Conservation (phyloP, 2,329 filamentous ascomycete species). For the Xylariales sp. region DNA sequence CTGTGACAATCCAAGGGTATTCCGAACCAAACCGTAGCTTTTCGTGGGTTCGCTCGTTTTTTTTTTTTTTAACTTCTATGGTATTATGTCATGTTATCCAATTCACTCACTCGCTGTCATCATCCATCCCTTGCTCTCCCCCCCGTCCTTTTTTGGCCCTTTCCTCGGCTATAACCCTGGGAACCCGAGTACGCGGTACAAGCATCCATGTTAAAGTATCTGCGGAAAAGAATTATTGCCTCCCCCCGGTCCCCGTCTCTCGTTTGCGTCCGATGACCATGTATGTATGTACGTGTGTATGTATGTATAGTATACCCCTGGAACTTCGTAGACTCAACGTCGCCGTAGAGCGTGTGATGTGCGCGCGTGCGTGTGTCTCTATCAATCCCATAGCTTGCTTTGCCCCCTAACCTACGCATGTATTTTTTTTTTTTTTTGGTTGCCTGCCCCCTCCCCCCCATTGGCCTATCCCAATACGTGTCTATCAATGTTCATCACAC, state of each 20-base stretch:
- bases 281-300: constrained; percentile 15
- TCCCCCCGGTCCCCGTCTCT: not conserved
- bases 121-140: not conserved
- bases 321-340: constrained; percentile 2
- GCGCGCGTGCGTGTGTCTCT: constrained; percentile 22
- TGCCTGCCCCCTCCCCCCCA: not conserved
- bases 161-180: constrained; percentile 13
- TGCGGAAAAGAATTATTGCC: not conserved
- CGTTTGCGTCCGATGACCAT: constrained; percentile 20
- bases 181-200: constrained; percentile 35
- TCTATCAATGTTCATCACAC: constrained; percentile 26
- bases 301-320: constrained; percentile 10
- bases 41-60: constrained; percentile 18
- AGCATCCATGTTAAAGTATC: constrained; percentile 6
- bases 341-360: constrained; percentile 16
- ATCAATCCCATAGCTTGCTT: constrained; percentile 24
- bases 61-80: too few relatives aligned
- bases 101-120: not conserved
- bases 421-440: too few relatives aligned
- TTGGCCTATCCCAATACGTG: constrained; percentile 4
- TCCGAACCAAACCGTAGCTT: constrained; percentile 21
- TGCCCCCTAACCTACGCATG: not conserved
- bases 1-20: constrained; percentile 3
- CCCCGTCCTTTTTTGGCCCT: not conserved
- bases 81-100: not conserved